Evolutionary conservation across 768 basidiomycete species (phyloP).

Genomic region (Lentinula aciculospora): DNA sequence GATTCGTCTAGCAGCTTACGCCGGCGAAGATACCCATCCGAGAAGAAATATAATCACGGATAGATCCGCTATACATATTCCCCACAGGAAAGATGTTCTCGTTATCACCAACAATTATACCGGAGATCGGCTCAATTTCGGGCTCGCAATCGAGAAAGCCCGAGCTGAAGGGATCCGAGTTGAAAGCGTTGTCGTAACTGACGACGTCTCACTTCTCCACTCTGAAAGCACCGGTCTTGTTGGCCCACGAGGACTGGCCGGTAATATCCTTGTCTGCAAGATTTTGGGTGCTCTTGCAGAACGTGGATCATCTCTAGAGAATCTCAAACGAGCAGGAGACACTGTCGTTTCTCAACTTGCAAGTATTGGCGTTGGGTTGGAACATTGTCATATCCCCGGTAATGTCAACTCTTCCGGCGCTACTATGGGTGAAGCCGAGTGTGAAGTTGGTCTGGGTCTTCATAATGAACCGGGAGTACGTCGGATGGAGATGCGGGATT

Average conservation of each 20-base stretch:
- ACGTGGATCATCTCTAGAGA: slow-evolving; percentile 26
- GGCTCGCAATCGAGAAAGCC: slow-evolving; percentile 50
- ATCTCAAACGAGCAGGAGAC: slow-evolving; percentile 28
- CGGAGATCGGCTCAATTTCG: slow-evolving; percentile 55
- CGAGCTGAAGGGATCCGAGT: slow-evolving; percentile 29
- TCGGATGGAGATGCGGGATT: slow-evolving; percentile 31
- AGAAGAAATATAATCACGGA: neutral
- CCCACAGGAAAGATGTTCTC: slow-evolving; percentile 25
- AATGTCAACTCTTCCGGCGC: neutral
- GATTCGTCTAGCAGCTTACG: slow-evolving; percentile 39
- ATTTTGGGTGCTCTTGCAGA: slow-evolving; percentile 47
- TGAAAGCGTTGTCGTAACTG: slow-evolving; percentile 45
- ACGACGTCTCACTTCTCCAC: slow-evolving; percentile 44
- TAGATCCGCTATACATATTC: neutral
- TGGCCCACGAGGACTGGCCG: slow-evolving; percentile 43
- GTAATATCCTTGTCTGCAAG: slow-evolving; percentile 50
- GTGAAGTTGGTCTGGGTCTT: slow-evolving; percentile 48
- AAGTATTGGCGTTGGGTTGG: slow-evolving; percentile 38
- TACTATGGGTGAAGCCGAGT: slow-evolving; percentile 20
- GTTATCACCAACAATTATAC: slow-evolving; percentile 44
- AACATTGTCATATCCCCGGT: slow-evolving; percentile 57
- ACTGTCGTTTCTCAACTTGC: slow-evolving; percentile 25
- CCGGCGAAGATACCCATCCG: slow-evolving; percentile 16
- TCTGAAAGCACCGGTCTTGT: slow-evolving; percentile 25
- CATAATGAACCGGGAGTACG: slow-evolving; percentile 48